Evolutionary conservation across 192 early-diverging fungal species (phyloP), one percentile per base, ranked within the genome.

Genomic region (Haplosporangium gracile): DNA sequence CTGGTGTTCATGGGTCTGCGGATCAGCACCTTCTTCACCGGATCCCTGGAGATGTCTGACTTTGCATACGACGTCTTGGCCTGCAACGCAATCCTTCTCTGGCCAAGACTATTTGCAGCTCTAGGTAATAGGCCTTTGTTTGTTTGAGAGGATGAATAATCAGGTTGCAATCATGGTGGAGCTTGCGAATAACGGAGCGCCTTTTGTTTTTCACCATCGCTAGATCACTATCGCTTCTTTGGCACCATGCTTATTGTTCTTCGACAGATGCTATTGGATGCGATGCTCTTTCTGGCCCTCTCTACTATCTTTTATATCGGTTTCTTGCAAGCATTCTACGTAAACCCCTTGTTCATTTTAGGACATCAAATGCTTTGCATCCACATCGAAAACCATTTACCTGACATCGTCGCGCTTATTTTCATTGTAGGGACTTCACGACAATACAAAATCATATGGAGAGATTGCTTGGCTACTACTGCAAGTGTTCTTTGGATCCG

Each of bases 191-290:
- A 57, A 75, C 36, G 5, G 1, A 1, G 7, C 60, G 2, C 22
- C 38, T 38, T 36, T 76, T 75, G 16, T 2, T 36, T 29, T 63
- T 51, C 49, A 16, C 18, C 5, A 51, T 20, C 6, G 13, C 0
- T 78, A 82, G 88, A 89, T 77, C 85, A 83, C 38, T 83, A 87
- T 40, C 79, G 71, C 16, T 89, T 89, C 51, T 89, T 89, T 73
- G 89, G 89, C 1, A 89, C 89, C 22, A 87, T 89, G 78, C 73
- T 89, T 5, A 81, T 89, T 65, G 85, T 89, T 22, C 82, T 89
- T 40, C 75, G 89, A 29, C 82, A 87, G 55, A 89, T 89, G 89
- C 49, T 89, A 43, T 57, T 89, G 24, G 89, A 89, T 70, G 75
- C 89, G 18, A 84, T 71, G 75, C 63, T 89, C 38, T 89, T 89